Conservation (phyloP, 108 stramenopile species). For the Nitzschia sp. region DNA sequence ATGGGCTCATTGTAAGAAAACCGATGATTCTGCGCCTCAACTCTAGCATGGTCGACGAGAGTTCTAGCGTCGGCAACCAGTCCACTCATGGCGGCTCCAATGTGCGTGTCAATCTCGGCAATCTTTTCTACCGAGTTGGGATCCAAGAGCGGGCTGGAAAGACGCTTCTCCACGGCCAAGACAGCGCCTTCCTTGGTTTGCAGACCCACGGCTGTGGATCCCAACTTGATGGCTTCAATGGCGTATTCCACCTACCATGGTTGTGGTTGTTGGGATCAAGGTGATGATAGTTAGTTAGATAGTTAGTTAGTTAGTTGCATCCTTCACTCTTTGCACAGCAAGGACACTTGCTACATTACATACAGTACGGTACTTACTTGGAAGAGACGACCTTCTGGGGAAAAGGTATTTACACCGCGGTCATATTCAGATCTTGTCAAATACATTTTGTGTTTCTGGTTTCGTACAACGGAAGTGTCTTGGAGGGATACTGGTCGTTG, state of each 20-base stretch:
- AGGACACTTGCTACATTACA: too few species aligned
- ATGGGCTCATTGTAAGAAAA: slow-evolving; percentile 99
- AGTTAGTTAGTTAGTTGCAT: too few species aligned
- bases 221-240: slow-evolving; percentile 97
- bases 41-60: slow-evolving; percentile 97
- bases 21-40: slow-evolving; percentile 98
- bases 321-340: neutral
- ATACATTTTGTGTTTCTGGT: slow-evolving; percentile 79
- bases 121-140: slow-evolving; percentile 96
- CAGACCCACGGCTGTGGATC: slow-evolving; percentile 96
- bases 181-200: slow-evolving; percentile 93
- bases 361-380: slow-evolving; percentile 73
- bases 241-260: slow-evolving; percentile 91
- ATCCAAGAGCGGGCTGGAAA: slow-evolving; percentile 92
- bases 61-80: slow-evolving; percentile 97
- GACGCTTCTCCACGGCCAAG: slow-evolving; percentile 97
- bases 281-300: too few species aligned
- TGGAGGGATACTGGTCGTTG: too few species aligned
- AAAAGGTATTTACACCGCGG: slow-evolving; percentile 99
- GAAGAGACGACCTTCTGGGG: slow-evolving; percentile 98
- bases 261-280: too few species aligned
- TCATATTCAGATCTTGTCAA: slow-evolving; percentile 97
- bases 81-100: slow-evolving; percentile 98
- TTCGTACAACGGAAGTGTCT: too few species aligned
- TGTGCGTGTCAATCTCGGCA: slow-evolving; percentile 95